Evolutionary conservation across 164 flowering plant species (phyloP), one percentile per base, ranked within the genome.

Genomic region (Berberis thunbergii): DNA sequence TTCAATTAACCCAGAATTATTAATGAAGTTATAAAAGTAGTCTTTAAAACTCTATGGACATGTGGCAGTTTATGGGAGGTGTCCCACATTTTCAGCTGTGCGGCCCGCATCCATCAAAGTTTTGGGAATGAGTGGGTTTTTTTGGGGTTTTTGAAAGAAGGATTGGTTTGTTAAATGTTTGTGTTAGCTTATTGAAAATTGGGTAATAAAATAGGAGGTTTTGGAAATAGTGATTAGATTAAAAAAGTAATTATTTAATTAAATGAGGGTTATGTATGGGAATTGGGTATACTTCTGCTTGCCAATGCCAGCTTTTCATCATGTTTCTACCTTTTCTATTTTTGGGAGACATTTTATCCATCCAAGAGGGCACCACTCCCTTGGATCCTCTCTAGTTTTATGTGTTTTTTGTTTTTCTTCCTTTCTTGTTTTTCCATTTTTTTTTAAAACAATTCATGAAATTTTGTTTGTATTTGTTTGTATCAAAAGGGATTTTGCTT

Each of bases 301-400:
- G 13, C 13, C 53, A 43, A 10, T 58, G 60, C 60, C 67, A 64
- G 60, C 67, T 55, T 44, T 50, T 64, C 67, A 55, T 56, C 11
- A 64, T 64, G 60, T 55, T 64, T 64, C 45, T 56, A 12, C 11
- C 42, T 53, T 13, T 56, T 4, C 10, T 5, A 50, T 5, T 50
- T 45, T 39, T 55, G 26, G 26, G 26, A 26, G 26, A 26, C 26
- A 26, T 5, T 64, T 64, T 53, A 52, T 52, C 49, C 58, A n/a
- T 63, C 56, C 67, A 53, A 64, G 60, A 53, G 57, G 54, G 54
- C 54, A 8, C 12, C 11, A n/a, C 12, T 8, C 12, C 45, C 42
- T 64, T 64, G 66, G 66, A 64, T 64, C 3, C 59, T 55, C 41
- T 40, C 12, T 5, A 26, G 5, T 39, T 46, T 40, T 8, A 6